Evolutionary conservation across 2,329 filamentous ascomycete species (phyloP).

Genomic region (Basipetospora chlamydospora): DNA sequence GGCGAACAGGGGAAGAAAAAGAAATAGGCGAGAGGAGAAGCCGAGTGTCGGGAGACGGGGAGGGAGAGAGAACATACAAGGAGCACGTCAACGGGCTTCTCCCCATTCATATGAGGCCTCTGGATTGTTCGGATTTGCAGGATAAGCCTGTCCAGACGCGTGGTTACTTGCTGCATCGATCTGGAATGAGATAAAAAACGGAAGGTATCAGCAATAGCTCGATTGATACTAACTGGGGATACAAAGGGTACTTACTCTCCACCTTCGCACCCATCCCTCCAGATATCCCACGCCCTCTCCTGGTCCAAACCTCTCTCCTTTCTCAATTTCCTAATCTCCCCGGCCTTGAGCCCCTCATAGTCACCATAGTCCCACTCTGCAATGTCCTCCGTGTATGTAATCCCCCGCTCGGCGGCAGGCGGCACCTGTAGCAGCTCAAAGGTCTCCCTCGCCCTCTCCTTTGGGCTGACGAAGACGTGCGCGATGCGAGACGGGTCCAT

Average conservation of each 20-base stretch:
- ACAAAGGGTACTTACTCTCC: slow-evolving; percentile 51
- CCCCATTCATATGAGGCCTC: slow-evolving; percentile 32
- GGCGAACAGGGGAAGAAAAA: no score
- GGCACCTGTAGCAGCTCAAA: slow-evolving; percentile 74
- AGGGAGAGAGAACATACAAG: slow-evolving; percentile 23
- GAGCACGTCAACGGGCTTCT: slow-evolving; percentile 38
- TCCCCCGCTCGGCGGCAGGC: slow-evolving; percentile 47
- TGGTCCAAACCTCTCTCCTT: slow-evolving; percentile 40
- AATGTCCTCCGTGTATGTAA: slow-evolving; percentile 57
- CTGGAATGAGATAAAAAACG: slow-evolving; percentile 21
- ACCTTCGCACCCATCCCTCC: slow-evolving; percentile 70
- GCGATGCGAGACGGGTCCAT: slow-evolving; percentile 70
- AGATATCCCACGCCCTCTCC: slow-evolving; percentile 61
- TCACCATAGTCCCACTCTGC: slow-evolving; percentile 80
- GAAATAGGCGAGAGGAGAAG: no score
- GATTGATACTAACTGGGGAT: background rate
- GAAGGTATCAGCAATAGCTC: no score
- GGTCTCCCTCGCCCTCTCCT: slow-evolving; percentile 69
- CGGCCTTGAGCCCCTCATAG: slow-evolving; percentile 68
- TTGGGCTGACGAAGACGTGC: slow-evolving; percentile 86
- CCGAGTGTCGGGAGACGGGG: background rate
- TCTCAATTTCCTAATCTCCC: slow-evolving; percentile 47
- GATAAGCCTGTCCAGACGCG: slow-evolving; percentile 63
- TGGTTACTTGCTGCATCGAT: slow-evolving; percentile 56
- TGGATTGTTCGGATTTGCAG: slow-evolving; percentile 48